Base-by-base conservation (phyloP, 2,329 filamentous ascomycete genomes). In the Aspergillus spinulosporus region DNA sequence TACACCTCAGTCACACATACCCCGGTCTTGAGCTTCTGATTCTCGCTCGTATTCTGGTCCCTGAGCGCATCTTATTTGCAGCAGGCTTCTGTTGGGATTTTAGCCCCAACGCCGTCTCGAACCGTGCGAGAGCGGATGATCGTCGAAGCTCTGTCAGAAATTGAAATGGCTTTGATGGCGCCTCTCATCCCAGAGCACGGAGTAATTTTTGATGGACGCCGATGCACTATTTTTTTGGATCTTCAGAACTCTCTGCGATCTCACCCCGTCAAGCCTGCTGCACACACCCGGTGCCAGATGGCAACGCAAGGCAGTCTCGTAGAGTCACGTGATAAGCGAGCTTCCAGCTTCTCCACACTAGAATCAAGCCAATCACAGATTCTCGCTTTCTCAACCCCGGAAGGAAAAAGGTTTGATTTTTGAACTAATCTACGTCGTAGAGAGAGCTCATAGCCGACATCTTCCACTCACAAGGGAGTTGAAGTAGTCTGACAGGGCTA, bases 1-100 rank as follows among this genome's bases (percentile, higher is more conserved):
- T 54, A 21, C 36, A 51, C 9, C 40, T 7, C 39, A 49, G 45
- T 8, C 43, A 54, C 55, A 36, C 3, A 42, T 3, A 31, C 31
- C 49, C 28, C 14, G 21, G 45, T 44, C 37, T 21, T 14, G 34
- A 12, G 43, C 55, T 50, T 51, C 46, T 54, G 56, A 54, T 51
- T 47, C 15, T 54, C 28, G 9, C n/a, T 26, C 12, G 14, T 29
- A 21, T 39, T 26, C 34, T 8, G 14, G 43, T 46, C 15, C 5
- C 28, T n/a, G 15, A 14, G 8, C 8, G 9, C 42, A 40, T 42
- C 5, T 21, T 28, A 28, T 12, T 49, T 39, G 3, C 39, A 42
- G 49, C 49, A 28, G 57, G 62, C 64, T 62, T 67, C 59, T 65
- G 67, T 70, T 70, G 68, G 64, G 66, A 59, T 43, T 59, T 50